Evolutionary conservation across 768 basidiomycete species (phyloP).

Genomic region (Mycena floridula): DNA sequence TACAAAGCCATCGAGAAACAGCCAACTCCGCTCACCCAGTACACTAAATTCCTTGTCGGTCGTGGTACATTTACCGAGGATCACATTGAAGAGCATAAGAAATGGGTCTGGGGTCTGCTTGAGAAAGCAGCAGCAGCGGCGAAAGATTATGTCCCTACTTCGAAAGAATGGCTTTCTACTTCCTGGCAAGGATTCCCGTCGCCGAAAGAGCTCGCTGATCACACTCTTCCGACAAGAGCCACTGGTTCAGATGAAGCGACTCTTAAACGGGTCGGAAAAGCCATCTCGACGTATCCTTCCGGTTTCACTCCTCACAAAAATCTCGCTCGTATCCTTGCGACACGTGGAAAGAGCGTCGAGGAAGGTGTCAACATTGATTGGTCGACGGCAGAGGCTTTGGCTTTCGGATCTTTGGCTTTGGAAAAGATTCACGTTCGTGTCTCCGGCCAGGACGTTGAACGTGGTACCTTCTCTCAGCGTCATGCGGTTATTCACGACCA

Average conservation of each 20-base stretch:
- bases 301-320: constrained; percentile 89
- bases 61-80: constrained; percentile 93
- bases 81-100: constrained; percentile 97
- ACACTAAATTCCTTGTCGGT: constrained; percentile 84
- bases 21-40: constrained; percentile 85
- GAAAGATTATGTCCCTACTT: constrained; percentile 93
- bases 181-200: constrained; percentile 99
- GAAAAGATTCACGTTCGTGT: constrained; percentile 93
- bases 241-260: constrained; percentile 77
- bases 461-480: constrained; percentile 97
- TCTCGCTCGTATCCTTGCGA: constrained; percentile 84
- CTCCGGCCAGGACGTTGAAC: constrained; percentile 97
- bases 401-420: constrained; percentile 88
- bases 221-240: constrained; percentile 82
- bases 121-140: constrained; percentile 92
- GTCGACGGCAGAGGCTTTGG: constrained; percentile 97
- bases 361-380: constrained; percentile 94
- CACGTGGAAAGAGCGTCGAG: constrained; percentile 85
- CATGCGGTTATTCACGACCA: constrained; percentile 98
- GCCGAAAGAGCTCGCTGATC: constrained; percentile 90
- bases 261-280: constrained; percentile 80
- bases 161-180: constrained; percentile 96
- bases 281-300: constrained; percentile 79
- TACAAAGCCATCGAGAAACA: constrained; percentile 95
- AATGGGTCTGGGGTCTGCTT: constrained; percentile 99